These are phyloP conservation scores for Polyplosphaeria fusca DNA, from an alignment of 495 filamentous ascomycete species.

Conservation along the genomic window DNA sequence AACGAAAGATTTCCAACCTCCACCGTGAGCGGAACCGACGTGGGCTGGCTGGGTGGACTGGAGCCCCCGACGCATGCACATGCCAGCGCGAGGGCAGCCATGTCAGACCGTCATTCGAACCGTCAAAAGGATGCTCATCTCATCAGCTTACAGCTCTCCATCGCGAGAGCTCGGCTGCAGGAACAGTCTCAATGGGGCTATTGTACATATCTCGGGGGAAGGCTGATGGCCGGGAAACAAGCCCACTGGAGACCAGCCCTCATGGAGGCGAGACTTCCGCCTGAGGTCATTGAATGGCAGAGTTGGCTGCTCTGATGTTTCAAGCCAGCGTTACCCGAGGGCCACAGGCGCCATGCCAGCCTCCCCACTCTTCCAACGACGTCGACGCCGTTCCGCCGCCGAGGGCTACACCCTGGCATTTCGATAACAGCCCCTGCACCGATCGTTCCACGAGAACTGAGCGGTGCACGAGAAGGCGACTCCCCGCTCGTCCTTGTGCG, in stretches of 20 bases:
- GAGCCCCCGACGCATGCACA: too few species aligned
- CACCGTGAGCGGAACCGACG: too few species aligned
- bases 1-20: not conserved
- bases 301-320: not conserved
- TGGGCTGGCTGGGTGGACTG: not conserved
- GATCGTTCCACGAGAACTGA: not conserved
- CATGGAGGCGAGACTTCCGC: too few species aligned
- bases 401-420: constrained; percentile 13
- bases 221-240: too few species aligned
- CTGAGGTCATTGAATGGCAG: not conserved
- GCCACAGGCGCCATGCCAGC: too few species aligned
- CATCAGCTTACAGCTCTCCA: not conserved
- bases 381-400: not conserved
- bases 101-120: not conserved
- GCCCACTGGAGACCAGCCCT: too few species aligned
- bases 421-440: constrained; percentile 20
- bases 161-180: not conserved
- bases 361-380: not conserved
- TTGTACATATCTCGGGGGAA: too few species aligned
- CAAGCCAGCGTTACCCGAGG: constrained; percentile 18
- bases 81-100: not conserved
- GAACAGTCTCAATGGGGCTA: too few species aligned
- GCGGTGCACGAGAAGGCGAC: not conserved
- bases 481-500: not conserved
- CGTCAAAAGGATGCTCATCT: not conserved